Evolutionary conservation across 2,329 filamentous ascomycete genomes (phyloP).

Genomic region (Ascochyta rabiei): DNA sequence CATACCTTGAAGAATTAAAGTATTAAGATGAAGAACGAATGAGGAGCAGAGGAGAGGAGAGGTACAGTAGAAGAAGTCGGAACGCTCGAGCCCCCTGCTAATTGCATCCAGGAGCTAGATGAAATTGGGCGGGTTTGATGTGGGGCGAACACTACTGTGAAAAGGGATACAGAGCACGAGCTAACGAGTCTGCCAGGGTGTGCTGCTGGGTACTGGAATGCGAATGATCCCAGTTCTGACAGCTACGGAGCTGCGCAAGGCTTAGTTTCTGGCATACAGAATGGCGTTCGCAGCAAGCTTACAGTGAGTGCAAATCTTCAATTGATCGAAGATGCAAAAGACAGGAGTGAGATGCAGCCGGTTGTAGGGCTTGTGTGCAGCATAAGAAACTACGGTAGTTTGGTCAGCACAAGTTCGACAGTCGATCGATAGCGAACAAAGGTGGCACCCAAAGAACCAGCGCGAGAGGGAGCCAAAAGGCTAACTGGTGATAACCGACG

Average conservation of each 20-base stretch:
- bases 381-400: conserved; percentile 11
- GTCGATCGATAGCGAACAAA: background rate
- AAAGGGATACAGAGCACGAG: conserved; percentile 58
- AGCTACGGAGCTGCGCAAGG: conserved; percentile 44
- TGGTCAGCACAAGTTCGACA: conserved; percentile 21
- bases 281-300: conserved; percentile 12
- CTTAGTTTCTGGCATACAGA: conserved; percentile 23
- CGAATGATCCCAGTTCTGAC: conserved; percentile 47
- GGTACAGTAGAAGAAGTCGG: conserved; percentile 41
- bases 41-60: conserved; percentile 41
- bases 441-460: conserved; percentile 2
- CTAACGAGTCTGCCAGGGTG: conserved; percentile 59
- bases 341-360: conserved; percentile 22
- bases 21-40: conserved; percentile 52
- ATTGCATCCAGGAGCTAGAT: conserved; percentile 52
- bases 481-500: background rate
- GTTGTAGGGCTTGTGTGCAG: conserved; percentile 21
- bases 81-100: conserved; percentile 47
- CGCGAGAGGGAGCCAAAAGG: conserved; percentile 4
- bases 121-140: conserved; percentile 47
- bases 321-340: conserved; percentile 23
- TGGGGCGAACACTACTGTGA: conserved; percentile 39
- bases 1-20: conserved; percentile 57
- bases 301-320: conserved; percentile 32
- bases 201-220: conserved; percentile 54